Base-by-base conservation (phyloP, 306 rosid species). In the Rubus parviflorus region DNA sequence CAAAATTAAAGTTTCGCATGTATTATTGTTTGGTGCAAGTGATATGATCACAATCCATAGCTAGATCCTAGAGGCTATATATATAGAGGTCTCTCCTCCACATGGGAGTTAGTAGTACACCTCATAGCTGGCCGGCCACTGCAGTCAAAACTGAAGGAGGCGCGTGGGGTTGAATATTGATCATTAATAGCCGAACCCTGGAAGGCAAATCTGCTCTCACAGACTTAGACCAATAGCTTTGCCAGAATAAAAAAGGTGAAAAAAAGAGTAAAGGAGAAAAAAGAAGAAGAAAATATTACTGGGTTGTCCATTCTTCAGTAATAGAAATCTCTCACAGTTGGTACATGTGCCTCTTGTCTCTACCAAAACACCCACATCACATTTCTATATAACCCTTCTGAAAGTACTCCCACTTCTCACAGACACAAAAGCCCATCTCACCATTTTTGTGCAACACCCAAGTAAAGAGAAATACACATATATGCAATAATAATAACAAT, bases 231-330 rank as follows among this genome's bases (percentile, higher is more conserved):
- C 47, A 5, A 66, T n/a, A 66, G 54, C 73, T 68, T 74, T 57
- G 45, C 82, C 15, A 79, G 79, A 84, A 85, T 1, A n/a, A 14
- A 67, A 60, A 79, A 89, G 81, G 69, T 53, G 70, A 74, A 77
- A 86, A 84, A 84, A 45, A 72, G 78, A 83, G 76, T 77, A 60
- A 82, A 79, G 72, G 49, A 66, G 76, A 23, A 84, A 76, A 60
- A 48, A 76, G 81, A 84, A 76, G 81, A 84, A 73, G 23, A 64
- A 15, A 37, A 35, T 64, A 8, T 58, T 73, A 75, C 71, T 70
- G 46, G 84, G 82, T 88, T 90, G 69, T 88, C 90, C 86, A 74
- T 84, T 84, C 86, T 35, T 84, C 82, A 81, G 90, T 68, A 82
- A 82, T 79, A 73, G 72, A 73, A 79, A 42, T 11, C 22, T 1